These are phyloP conservation scores for Pseudogymnoascus sp. DNA, from an alignment of 2,329 filamentous ascomycete genomes.

Conservation along the genomic window DNA sequence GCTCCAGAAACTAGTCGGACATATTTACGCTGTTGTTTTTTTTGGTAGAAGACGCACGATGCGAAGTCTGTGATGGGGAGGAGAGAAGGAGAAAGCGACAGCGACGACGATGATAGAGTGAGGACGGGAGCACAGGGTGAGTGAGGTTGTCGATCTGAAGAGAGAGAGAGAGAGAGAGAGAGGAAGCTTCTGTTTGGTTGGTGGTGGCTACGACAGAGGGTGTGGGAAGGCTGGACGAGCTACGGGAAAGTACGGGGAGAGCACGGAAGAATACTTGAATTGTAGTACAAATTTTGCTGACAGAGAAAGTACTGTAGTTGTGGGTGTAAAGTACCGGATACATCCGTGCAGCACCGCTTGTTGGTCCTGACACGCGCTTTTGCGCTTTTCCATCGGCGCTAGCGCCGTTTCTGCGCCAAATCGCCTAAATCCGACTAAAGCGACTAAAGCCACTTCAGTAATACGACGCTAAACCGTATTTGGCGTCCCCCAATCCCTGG, in stretches of 20 bases:
- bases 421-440: slow-evolving; percentile 1
- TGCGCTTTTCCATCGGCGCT: slow-evolving; percentile 3
- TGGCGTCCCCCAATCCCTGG: neutral
- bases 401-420: slow-evolving; percentile 1
- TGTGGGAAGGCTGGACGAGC: neutral
- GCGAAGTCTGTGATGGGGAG: neutral
- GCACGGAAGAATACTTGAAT: neutral
- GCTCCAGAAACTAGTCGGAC: slow-evolving; percentile 7
- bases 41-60: neutral
- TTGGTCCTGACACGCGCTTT: slow-evolving; percentile 3
- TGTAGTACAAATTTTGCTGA: neutral
- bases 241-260: neutral
- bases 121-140: neutral
- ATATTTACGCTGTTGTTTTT: neutral
- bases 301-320: neutral
- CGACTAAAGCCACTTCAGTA: neutral
- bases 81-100: neutral
- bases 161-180: neutral
- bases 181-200: slow-evolving; percentile 2
- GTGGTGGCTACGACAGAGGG: neutral
- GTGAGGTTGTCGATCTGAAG: neutral
- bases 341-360: neutral
- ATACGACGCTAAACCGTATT: neutral
- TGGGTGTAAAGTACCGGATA: neutral
- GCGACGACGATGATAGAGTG: neutral